phyloP scores from a whole-genome alignment of 257 asterid species.

The Rubia yunnanensis region DNA sequence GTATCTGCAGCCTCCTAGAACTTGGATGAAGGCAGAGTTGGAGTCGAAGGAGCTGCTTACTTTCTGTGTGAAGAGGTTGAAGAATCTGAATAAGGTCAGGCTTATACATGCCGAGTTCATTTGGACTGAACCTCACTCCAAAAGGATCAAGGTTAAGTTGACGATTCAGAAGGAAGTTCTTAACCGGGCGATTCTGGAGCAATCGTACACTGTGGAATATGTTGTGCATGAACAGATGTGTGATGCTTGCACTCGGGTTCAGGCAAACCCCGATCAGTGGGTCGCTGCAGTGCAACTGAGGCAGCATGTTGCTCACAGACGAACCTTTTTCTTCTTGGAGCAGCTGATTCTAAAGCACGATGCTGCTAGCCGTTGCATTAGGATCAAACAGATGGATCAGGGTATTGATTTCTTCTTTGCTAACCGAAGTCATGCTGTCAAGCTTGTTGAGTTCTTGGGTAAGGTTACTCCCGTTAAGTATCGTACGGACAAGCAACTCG shows the following conservation, averaged over 20 bases:
- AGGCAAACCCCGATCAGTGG: conserved; percentile 34
- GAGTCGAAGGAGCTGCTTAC: conserved; percentile 29
- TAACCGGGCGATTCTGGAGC: conserved; percentile 23
- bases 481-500: conserved; percentile 24
- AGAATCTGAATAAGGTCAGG: conserved; percentile 21
- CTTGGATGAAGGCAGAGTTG: conserved; percentile 25
- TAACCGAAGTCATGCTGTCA: conserved; percentile 23
- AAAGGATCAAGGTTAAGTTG: conserved; percentile 23
- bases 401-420: conserved; percentile 29
- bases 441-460: conserved; percentile 24
- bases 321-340: no score
- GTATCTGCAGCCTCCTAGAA: conserved; percentile 30
- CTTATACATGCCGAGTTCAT: conserved; percentile 23
- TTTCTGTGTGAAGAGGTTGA: conserved; percentile 25
- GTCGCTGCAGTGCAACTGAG: conserved; percentile 31
- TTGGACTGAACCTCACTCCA: conserved; percentile 30
- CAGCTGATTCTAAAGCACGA: no score
- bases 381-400: conserved; percentile 30
- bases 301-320: conserved; percentile 23
- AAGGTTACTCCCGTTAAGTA: conserved; percentile 19
- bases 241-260: conserved; percentile 24
- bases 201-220: conserved; percentile 19
- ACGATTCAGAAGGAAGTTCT: conserved; percentile 24
- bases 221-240: conserved; percentile 31
- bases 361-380: no score